Evolutionary conservation across 2,329 filamentous ascomycete species (phyloP), one percentile per base, ranked within the genome.

Genomic region (Clonostachys sp.): DNA sequence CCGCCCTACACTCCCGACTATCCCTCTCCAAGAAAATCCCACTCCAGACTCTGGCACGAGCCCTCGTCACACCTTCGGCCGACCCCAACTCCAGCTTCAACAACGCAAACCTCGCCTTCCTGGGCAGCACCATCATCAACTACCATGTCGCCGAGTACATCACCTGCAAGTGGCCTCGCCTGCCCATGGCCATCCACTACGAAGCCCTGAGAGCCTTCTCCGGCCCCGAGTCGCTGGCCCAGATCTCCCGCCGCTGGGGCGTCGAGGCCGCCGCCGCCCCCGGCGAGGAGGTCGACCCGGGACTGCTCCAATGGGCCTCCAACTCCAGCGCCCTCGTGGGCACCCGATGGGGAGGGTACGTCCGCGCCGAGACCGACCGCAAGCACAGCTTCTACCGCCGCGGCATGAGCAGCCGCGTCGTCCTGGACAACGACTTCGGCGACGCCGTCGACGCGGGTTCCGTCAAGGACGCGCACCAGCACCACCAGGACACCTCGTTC

Each of bases 61-160:
- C 90, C 46, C 83, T 99, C 52, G 81, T 97, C 59, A 88, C 96
- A 65, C 74, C 84, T 34, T 91, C 91, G 17, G 92, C 92, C 51
- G 92, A 97, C 65, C 65, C 79, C 12, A 82, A 90, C 66, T 73
- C 83, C 44, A 78, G 78, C 57, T 95, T 94, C 77, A 99, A 97
- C 76, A 99, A 99, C 68, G 74, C 80, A 57, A 86, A 89, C 54
- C 80, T 99, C 48, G 81, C 90, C 46, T 83, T 86, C 55, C 77
- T 97, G 24, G 94, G 94, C 53, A 78, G 83, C 59, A 84, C 91
- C 55, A 78, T 99, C 55, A 81, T 97, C 57, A 84, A 86, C 65
- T 95, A 94, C 73, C 91, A 96, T 66, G 86, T 89, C 51, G 81
- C 88, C 60, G 94, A 99, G 76, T 86, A 86, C 70, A 80, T 99